phyloP scores from a whole-genome alignment of 768 basidiomycete species.

The Suillus discolor region DNA sequence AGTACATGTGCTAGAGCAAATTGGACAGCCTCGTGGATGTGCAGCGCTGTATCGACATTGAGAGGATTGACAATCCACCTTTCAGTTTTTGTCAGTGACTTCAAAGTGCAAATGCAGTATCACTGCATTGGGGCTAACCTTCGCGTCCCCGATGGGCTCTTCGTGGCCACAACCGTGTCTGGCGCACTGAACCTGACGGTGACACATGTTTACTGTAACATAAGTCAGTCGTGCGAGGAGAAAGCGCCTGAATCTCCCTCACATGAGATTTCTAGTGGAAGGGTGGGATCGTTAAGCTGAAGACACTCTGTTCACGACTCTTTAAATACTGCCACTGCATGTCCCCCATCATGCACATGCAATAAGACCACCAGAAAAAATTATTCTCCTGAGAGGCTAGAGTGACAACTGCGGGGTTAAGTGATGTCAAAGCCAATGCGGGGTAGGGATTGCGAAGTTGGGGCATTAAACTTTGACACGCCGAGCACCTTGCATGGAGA shows the following conservation, averaged over 20 bases:
- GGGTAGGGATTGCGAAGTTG: conserved; percentile 15
- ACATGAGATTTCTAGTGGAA: neutral
- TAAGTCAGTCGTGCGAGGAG: neutral
- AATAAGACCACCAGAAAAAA: conserved; percentile 11
- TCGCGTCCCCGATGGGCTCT: conserved; percentile 30
- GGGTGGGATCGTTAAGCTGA: conserved; percentile 3
- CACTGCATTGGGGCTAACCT: conserved; percentile 23
- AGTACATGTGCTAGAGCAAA: conserved; percentile 41
- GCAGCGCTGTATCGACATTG: conserved; percentile 46
- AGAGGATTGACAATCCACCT: conserved; percentile 46
- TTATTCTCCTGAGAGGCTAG: neutral
- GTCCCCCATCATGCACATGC: conserved; percentile 8
- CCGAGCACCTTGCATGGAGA: conserved; percentile 14
- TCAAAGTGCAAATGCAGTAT: neutral
- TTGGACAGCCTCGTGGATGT: conserved; percentile 37
- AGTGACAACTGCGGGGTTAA: conserved; percentile 3
- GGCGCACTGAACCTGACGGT: conserved; percentile 41
- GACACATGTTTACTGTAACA: conserved; percentile 39
- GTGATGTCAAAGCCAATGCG: conserved; percentile 6
- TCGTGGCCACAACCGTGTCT: conserved; percentile 43
- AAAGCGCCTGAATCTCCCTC: neutral
- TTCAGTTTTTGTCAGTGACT: conserved; percentile 2
- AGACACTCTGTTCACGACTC: conserved; percentile 4
- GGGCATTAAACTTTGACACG: conserved; percentile 15
- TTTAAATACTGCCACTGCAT: conserved; percentile 25